Evolutionary conservation across 345 rosid genomes (phyloP).

Genomic region (Moricandia moricandioides): DNA sequence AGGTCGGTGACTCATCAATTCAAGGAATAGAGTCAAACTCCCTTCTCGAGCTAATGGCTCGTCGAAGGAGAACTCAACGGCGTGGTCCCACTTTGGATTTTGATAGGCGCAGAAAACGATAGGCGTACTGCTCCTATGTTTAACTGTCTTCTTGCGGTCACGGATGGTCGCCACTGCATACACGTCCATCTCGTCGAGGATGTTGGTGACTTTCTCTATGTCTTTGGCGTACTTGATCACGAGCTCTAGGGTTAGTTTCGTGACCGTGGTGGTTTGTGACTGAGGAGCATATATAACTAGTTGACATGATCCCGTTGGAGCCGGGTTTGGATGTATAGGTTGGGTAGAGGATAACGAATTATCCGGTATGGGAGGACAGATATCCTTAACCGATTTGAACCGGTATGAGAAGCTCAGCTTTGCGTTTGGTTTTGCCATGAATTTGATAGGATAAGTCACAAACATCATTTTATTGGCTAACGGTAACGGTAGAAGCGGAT

Average conservation of each 20-base stretch:
- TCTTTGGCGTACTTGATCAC: slow-evolving; percentile 50
- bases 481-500: neutral
- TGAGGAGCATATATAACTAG: neutral
- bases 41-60: slow-evolving; percentile 42
- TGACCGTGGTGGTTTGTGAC: slow-evolving; percentile 17
- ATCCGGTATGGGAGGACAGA: neutral
- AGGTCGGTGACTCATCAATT: slow-evolving; percentile 50
- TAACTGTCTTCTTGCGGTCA: slow-evolving; percentile 36
- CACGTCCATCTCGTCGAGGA: slow-evolving; percentile 55
- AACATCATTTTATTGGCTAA: slow-evolving; percentile 20
- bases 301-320: neutral
- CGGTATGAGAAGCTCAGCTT: slow-evolving; percentile 50
- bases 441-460: slow-evolving; percentile 47
- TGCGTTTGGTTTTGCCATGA: slow-evolving; percentile 20
- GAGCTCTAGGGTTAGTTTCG: slow-evolving; percentile 42
- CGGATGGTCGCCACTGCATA: slow-evolving; percentile 51
- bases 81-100: slow-evolving; percentile 60
- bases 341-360: too few species aligned
- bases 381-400: slow-evolving; percentile 31
- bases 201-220: slow-evolving; percentile 46
- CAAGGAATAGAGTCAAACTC: slow-evolving; percentile 40
- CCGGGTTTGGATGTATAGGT: neutral
- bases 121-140: slow-evolving; percentile 42
- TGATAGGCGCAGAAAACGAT: slow-evolving; percentile 41
- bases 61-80: slow-evolving; percentile 47